Evolutionary conservation across 2,329 filamentous ascomycete genomes (phyloP), one percentile per base, ranked within the genome.

Genomic region (Clarireedia paspali): DNA sequence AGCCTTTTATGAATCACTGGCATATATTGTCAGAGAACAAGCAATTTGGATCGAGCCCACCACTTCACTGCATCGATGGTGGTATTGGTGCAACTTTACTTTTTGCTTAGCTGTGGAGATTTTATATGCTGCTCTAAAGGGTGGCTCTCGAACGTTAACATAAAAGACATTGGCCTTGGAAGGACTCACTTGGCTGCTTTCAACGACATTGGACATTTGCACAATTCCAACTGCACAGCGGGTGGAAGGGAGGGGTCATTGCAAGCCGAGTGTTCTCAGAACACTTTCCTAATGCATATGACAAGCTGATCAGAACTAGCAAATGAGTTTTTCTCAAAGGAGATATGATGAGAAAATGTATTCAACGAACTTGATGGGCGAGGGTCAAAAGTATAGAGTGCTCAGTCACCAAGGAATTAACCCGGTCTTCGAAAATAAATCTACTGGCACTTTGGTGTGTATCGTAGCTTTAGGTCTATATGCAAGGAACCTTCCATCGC

Each of bases 201-300:
- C 59, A 60, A 60, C 50, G 50, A 58, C 55, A 60, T 64, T 64
- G 60, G 64, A 64, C 61, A 62, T 62, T 60, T 61, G 7, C 59
- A 58, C 60, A 63, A 56, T 64, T 58, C 62, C 64, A 62, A 59
- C 64, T 62, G 60, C 64, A 57, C 59, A 61, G 50, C 58, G 60
- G 66, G 62, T 65, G 66, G 66, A 62, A 64, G 65, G 66, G 62
- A 67, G 63, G 67, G 63, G 47, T 65, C 64, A 66, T 63, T 52
- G 57, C 60, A 60, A 60, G 59, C 57, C 62, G 58, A 59, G 60
- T 63, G 55, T 61, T 61, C 63, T 56, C 34, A 57, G 49, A 54
- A 57, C 57, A 53, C 53, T 47, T 53, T 38, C 48, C 20, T 30
- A 57, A 59, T 60, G 57, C 46, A 59, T 48, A 23, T 63, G 62